A percentile compares a stretch with the other conserved stretches of the same genome.
These are phyloP conservation scores for Mortierella hygrophila DNA, from an alignment of 192 early-diverging fungal genomes.

Conservation along the genomic window DNA sequence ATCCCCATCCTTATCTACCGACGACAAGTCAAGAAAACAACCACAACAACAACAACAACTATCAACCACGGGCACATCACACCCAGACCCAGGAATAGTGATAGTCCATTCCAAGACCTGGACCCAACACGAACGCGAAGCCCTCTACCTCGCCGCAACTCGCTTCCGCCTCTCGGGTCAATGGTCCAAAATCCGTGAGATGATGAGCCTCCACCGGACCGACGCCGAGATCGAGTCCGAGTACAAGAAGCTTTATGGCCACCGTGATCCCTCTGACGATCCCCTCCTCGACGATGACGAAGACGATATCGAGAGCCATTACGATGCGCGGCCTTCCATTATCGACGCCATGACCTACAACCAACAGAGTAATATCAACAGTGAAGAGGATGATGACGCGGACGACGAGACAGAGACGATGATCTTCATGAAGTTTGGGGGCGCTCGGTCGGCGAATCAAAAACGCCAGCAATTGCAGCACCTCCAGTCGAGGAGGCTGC, in stretches of 20 bases:
- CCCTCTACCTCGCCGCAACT: conserved; percentile 35
- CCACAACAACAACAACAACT: neutral
- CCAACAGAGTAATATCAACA: neutral
- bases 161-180: conserved; percentile 21
- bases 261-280: neutral
- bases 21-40: neutral
- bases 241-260: conserved; percentile 33
- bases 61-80: neutral
- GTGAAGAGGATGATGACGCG: conserved; percentile 8
- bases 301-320: conserved; percentile 2
- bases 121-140: conserved; percentile 32
- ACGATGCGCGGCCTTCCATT: neutral
- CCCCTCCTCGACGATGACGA: neutral
- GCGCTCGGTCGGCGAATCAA: neutral
- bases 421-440: conserved; percentile 31
- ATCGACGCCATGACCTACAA: neutral
- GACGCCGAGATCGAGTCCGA: conserved; percentile 40
- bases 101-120: conserved; percentile 26
- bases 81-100: conserved; percentile 23
- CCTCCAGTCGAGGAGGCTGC: neutral
- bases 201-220: conserved; percentile 42
- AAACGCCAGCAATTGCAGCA: neutral
- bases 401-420: conserved; percentile 24
- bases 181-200: conserved; percentile 47
- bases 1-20: neutral